Conservation (phyloP, 176 grass and related monocot genomes). For the Thinopyrum elongatum region DNA sequence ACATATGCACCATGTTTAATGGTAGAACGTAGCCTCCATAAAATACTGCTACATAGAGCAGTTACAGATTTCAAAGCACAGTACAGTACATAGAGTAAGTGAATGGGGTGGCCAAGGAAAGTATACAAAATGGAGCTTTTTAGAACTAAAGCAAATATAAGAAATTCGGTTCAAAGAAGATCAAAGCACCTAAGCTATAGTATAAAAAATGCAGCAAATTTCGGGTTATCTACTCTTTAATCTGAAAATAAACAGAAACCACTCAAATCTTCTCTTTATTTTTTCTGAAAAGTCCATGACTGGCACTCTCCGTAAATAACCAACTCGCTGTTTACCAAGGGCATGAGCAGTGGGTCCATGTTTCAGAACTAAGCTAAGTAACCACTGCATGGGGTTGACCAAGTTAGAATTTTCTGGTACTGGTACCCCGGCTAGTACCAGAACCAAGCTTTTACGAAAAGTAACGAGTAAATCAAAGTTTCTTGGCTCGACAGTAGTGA, state of each 20-base stretch:
- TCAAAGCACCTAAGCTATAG: background rate
- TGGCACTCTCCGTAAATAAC: background rate
- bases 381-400: too few relatives aligned
- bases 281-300: background rate
- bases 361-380: too few relatives aligned
- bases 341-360: background rate
- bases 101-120: background rate
- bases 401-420: too few relatives aligned
- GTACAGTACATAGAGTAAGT: background rate
- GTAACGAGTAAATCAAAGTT: too few relatives aligned
- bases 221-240: background rate
- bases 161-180: background rate
- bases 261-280: background rate
- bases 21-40: conserved; percentile 2
- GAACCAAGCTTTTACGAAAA: too few relatives aligned
- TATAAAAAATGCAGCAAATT: conserved; percentile 12
- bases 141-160: conserved; percentile 5
- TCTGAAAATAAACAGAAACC: background rate
- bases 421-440: too few relatives aligned
- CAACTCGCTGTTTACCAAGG: background rate
- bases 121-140: background rate
- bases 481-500: too few relatives aligned
- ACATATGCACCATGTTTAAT: conserved; percentile 24
- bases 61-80: background rate
- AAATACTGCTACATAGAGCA: background rate